Base-by-base conservation (phyloP, 2,329 filamentous ascomycete species). In the Gaeumannomyces tritici region DNA sequence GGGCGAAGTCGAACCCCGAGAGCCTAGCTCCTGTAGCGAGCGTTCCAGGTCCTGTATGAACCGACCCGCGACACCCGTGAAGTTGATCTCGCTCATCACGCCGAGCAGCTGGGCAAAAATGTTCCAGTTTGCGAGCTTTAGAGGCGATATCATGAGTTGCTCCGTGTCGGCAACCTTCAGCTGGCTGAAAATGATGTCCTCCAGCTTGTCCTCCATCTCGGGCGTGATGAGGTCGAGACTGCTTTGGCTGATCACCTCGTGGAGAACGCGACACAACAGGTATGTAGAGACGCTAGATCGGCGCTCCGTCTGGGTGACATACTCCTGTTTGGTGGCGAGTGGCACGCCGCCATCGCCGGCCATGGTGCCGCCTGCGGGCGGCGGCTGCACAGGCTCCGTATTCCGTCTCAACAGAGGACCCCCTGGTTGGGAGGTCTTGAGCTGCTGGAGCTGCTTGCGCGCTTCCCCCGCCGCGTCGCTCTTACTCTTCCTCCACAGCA, bases 171-270 rank as follows among this genome's bases (percentile, higher is more conserved):
- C 89, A 57, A 89, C 89, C 70, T 93, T 96, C 12, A 99, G 81
- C 73, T 98, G 95, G n/a, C 89, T 89, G 73, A 98, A 99, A 62
- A 99, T 96, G 64, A 99, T 96, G 66, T 88, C 91, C 72, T 98
- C 93, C 5, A 99, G 80, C 67, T 96, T 93, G 65, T 95, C 91
- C 64, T 96, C 93, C 86, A 97, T 96, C 68, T 97, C 93, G 1
- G 86, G 80, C 7, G 90, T 96, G 67, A 99, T 91, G 26, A 86
- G 89, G 42, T 86, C 82, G 57, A 98, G 77, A 31, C 83, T 93
- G 69, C 91, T 97, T 73, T 98, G 92, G 54, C 89, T 88, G 72
- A 98, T 95, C 59, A 99, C 93, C 73, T 98, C 92, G 62, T 97
- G 89, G 60, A 99, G 79, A 9, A 98, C 93, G 33, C 95, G 86